Evolutionary conservation across 2,329 filamentous ascomycete genomes (phyloP).

Genomic region (Penicillium sp.): DNA sequence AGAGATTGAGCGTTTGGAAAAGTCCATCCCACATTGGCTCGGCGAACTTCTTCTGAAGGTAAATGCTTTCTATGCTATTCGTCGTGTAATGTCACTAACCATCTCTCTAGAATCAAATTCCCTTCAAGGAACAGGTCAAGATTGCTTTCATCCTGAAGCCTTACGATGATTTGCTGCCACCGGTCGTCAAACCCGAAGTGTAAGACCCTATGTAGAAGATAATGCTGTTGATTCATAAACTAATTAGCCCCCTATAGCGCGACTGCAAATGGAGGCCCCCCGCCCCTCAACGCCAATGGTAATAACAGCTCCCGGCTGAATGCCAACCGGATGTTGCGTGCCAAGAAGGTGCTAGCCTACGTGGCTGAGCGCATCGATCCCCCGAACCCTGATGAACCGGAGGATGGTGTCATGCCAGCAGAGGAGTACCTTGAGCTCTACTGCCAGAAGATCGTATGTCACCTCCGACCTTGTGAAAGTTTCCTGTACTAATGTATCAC

Average conservation of each 20-base stretch:
- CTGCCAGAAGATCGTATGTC: slow-evolving; percentile 82
- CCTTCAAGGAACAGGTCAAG: slow-evolving; percentile 89
- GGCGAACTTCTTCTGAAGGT: slow-evolving; percentile 79
- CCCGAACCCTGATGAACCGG: slow-evolving; percentile 58
- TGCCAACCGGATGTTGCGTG: slow-evolving; percentile 92
- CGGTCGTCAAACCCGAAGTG: slow-evolving; percentile 71
- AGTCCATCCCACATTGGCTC: slow-evolving; percentile 86
- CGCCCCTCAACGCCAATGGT: slow-evolving; percentile 11
- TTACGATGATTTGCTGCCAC: slow-evolving; percentile 71
- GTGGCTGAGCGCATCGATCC: slow-evolving; percentile 88
- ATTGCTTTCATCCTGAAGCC: slow-evolving; percentile 92
- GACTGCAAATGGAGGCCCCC: slow-evolving; percentile 21
- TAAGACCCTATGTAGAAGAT: slow-evolving; percentile 34
- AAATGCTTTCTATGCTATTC: slow-evolving; percentile 22
- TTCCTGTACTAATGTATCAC: slow-evolving; percentile 1
- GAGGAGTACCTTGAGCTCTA: slow-evolving; percentile 95
- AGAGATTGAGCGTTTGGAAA: slow-evolving; percentile 81
- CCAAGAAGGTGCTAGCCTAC: slow-evolving; percentile 91
- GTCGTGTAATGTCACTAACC: background rate
- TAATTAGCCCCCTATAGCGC: slow-evolving; percentile 18
- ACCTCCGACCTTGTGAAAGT: background rate
- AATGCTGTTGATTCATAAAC: background rate
- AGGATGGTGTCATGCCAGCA: slow-evolving; percentile 65
- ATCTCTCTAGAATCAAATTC: slow-evolving; percentile 66
- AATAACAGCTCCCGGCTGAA: slow-evolving; percentile 81